phyloP scores from a whole-genome alignment of 441 rosid genomes.

The Mallotus repandus region DNA sequence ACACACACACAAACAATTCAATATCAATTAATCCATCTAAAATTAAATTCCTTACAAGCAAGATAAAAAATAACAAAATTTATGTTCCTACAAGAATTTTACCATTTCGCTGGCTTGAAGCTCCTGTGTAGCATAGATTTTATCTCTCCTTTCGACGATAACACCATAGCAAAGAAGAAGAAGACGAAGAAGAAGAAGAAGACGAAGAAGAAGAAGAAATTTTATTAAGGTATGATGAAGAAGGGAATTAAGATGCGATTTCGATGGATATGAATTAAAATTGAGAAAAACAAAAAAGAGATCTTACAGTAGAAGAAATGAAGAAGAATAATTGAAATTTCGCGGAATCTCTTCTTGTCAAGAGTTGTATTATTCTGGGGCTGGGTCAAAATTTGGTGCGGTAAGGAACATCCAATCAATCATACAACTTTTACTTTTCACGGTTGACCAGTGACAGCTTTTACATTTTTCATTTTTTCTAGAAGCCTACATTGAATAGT shows the following conservation, averaged over 20 bases:
- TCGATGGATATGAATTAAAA: not conserved
- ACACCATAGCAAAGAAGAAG: too few species aligned
- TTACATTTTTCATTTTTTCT: too few species aligned
- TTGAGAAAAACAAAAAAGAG: not conserved
- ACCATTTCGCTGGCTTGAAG: conserved; percentile 96
- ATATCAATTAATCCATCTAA: not conserved
- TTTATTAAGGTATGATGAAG: not conserved
- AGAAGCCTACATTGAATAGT: too few species aligned
- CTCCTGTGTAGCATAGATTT: conserved; percentile 56
- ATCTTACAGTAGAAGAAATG: conserved; percentile 24
- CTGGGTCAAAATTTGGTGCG: not conserved
- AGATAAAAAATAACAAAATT: too few species aligned
- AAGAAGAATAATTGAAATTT: conserved; percentile 10
- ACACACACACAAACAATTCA: not conserved
- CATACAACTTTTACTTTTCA: not conserved
- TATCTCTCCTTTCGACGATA: not conserved
- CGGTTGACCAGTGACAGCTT: not conserved
- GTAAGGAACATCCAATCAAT: conserved; percentile 13
- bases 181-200: too few species aligned
- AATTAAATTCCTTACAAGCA: too few species aligned
- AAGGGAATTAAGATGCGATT: not conserved
- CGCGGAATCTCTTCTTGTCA: conserved; percentile 1
- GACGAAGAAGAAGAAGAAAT: not conserved
- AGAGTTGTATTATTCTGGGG: too few species aligned
- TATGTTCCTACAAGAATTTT: conserved; percentile 13